Evolutionary conservation across 768 basidiomycete genomes (phyloP).

Genomic region (Tephrocybe sp.): DNA sequence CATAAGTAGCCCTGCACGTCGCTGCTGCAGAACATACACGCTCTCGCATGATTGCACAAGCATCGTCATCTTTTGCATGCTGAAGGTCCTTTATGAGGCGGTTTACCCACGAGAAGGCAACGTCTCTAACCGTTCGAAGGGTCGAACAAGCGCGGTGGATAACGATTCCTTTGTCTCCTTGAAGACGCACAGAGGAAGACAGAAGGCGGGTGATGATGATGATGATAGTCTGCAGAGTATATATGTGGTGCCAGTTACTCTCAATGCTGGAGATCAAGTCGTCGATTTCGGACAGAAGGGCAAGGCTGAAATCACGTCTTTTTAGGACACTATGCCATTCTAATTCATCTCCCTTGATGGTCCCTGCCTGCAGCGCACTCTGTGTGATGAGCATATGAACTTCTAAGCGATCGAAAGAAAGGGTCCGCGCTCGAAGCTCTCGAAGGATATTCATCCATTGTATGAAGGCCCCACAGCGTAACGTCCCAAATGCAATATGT

Average conservation of each 20-base stretch:
- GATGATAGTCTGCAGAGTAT: slow-evolving; percentile 31
- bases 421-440: slow-evolving; percentile 35
- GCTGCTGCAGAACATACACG: slow-evolving; percentile 9
- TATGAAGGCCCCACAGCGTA: slow-evolving; percentile 43
- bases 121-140: slow-evolving; percentile 25
- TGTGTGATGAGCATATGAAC: slow-evolving; percentile 45
- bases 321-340: slow-evolving; percentile 42
- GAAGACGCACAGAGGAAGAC: slow-evolving; percentile 16
- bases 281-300: slow-evolving; percentile 35
- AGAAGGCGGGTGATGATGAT: slow-evolving; percentile 37
- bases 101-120: slow-evolving; percentile 8
- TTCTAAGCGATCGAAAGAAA: slow-evolving; percentile 39
- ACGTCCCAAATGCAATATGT: slow-evolving; percentile 39
- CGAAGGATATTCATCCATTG: slow-evolving; percentile 54
- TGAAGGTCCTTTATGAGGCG: not conserved
- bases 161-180: slow-evolving; percentile 15
- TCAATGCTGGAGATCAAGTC: slow-evolving; percentile 33
- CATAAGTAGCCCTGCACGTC: slow-evolving; percentile 16
- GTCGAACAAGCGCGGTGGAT: slow-evolving; percentile 14
- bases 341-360: slow-evolving; percentile 12
- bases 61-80: slow-evolving; percentile 5
- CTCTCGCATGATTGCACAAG: not conserved
- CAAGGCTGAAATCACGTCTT: slow-evolving; percentile 31
- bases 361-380: slow-evolving; percentile 42
- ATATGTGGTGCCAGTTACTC: slow-evolving; percentile 40